phyloP scores from a whole-genome alignment of 352 stramenopile genomes.

The Poterioochromonas sp. region DNA sequence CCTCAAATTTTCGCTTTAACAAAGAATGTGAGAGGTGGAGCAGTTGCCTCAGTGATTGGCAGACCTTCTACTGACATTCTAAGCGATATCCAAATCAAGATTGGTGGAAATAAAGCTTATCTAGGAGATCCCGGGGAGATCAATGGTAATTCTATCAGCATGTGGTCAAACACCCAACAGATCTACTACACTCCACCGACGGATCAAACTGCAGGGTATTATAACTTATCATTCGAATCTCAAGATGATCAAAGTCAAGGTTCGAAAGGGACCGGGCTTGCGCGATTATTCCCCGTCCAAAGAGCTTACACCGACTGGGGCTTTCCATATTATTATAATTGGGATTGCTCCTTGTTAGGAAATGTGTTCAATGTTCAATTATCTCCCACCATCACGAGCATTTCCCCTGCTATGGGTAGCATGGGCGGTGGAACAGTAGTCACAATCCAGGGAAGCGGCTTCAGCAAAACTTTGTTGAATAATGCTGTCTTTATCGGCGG shows the following conservation, averaged over 20 bases:
- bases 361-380: neutral
- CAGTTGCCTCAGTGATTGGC: neutral
- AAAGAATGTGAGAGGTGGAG: neutral
- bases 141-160: neutral
- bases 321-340: neutral
- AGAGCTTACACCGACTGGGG: neutral
- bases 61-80: neutral
- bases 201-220: constrained; percentile 3
- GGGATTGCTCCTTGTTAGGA: neutral
- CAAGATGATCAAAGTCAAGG: neutral
- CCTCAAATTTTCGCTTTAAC: neutral
- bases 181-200: constrained; percentile 3
- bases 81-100: neutral
- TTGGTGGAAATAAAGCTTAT: neutral
- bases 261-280: neutral
- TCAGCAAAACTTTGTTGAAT: neutral
- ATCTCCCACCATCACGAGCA: neutral
- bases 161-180: neutral
- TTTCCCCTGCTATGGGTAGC: neutral
- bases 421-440: constrained; percentile 18
- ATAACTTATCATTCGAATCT: constrained; percentile 2
- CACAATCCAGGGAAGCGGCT: neutral
- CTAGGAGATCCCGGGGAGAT: neutral
- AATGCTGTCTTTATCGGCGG: neutral
- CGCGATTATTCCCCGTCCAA: neutral